These are phyloP conservation scores for Phytophthora cactorum DNA, from an alignment of 352 stramenopile genomes.

Conservation along the genomic window DNA sequence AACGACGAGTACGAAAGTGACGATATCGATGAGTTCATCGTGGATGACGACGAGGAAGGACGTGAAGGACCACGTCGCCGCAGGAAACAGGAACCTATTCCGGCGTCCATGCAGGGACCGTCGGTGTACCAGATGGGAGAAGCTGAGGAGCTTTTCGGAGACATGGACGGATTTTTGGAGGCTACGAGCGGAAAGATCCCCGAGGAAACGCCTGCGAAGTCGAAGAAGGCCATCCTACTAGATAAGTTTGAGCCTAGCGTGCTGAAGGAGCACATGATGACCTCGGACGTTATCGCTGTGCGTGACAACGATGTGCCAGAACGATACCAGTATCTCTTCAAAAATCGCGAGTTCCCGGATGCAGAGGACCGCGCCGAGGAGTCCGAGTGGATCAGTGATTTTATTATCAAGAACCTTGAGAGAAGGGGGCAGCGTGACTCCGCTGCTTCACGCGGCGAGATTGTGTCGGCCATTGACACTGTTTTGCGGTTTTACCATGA, in stretches of 20 bases:
- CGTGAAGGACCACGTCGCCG: slow-evolving; percentile 75
- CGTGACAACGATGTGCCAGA: slow-evolving; percentile 85
- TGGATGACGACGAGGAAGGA: slow-evolving; percentile 90
- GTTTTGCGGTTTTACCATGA: slow-evolving; percentile 91
- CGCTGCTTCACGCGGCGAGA: slow-evolving; percentile 76
- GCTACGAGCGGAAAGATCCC: slow-evolving; percentile 61
- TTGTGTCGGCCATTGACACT: slow-evolving; percentile 89
- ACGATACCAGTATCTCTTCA: slow-evolving; percentile 80
- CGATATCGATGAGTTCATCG: slow-evolving; percentile 91
- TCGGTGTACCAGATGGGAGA: slow-evolving; percentile 92
- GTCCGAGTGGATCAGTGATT: slow-evolving; percentile 90
- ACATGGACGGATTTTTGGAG: slow-evolving; percentile 90
- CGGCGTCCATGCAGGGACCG: slow-evolving; percentile 81
- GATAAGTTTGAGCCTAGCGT: slow-evolving; percentile 90
- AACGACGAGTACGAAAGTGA: slow-evolving; percentile 91
- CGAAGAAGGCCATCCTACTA: slow-evolving; percentile 84
- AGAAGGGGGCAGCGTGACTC: slow-evolving; percentile 49
- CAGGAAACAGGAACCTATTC: slow-evolving; percentile 76
- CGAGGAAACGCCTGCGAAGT: slow-evolving; percentile 50
- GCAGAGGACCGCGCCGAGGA: slow-evolving; percentile 86
- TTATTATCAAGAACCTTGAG: slow-evolving; percentile 85
- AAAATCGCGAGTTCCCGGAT: slow-evolving; percentile 77
- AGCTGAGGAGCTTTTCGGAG: slow-evolving; percentile 89
- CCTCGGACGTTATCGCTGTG: slow-evolving; percentile 76
- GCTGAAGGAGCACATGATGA: slow-evolving; percentile 92